Percentiles rank a stretch among this genome's conserved stretches.
Conservation (phyloP, 2,329 filamentous ascomycete species). For the Cadophora sp. region DNA sequence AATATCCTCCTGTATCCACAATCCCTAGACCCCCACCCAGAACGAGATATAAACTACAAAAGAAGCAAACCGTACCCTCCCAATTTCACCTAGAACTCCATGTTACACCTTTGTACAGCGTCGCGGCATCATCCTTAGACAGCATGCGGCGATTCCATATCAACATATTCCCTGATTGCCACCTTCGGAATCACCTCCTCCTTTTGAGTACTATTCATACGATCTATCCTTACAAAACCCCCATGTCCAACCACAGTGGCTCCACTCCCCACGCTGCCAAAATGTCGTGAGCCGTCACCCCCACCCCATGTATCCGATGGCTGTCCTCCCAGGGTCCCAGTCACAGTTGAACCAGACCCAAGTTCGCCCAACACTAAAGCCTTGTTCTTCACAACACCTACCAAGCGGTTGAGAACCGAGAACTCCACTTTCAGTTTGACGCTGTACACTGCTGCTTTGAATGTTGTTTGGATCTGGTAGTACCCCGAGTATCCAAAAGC, state of each 20-base stretch:
- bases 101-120: too few species aligned
- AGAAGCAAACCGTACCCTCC: too few species aligned
- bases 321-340: not conserved
- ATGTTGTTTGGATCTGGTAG: constrained; percentile 48
- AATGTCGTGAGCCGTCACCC: not conserved
- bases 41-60: too few species aligned
- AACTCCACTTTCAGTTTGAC: constrained; percentile 57
- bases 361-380: not conserved
- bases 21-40: too few species aligned
- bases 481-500: constrained; percentile 47
- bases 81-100: too few species aligned
- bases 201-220: not conserved
- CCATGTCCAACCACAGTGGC: not conserved
- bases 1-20: too few species aligned
- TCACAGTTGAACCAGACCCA: not conserved
- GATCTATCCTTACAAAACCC: not conserved
- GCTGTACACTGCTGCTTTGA: constrained; percentile 50
- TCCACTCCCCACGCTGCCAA: not conserved
- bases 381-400: constrained; percentile 12
- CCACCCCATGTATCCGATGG: not conserved
- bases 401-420: constrained; percentile 48
- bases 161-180: not conserved
- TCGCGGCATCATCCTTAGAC: too few species aligned
- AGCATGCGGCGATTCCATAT: too few species aligned
- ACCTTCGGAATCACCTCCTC: not conserved